These are phyloP conservation scores for Cladobotryum protrusum DNA, from an alignment of 2,329 filamentous ascomycete genomes.

Conservation along the genomic window DNA sequence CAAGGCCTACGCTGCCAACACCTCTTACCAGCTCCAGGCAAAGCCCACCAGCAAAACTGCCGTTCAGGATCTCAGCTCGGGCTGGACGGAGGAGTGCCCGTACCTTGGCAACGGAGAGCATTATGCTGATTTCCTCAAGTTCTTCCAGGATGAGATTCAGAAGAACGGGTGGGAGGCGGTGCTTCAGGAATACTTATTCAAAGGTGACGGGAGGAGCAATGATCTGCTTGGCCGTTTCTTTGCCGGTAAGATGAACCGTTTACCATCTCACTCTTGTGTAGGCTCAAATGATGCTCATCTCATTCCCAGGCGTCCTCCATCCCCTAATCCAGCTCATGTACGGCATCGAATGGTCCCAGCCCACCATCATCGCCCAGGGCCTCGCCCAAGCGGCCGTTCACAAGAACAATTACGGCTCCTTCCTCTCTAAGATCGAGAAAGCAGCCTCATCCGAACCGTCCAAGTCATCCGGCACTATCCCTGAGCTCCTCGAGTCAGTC, in stretches of 20 bases:
- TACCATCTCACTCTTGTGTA: not conserved
- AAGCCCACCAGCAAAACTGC: slow-evolving; percentile 41
- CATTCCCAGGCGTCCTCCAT: slow-evolving; percentile 57
- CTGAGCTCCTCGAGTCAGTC: slow-evolving; percentile 57
- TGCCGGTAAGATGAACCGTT: slow-evolving; percentile 41
- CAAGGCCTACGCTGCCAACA: slow-evolving; percentile 58
- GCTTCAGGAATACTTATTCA: slow-evolving; percentile 63
- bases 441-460: slow-evolving; percentile 26
- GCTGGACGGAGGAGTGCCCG: slow-evolving; percentile 48
- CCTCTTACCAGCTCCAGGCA: slow-evolving; percentile 56
- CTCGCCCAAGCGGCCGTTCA: slow-evolving; percentile 74
- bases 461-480: slow-evolving; percentile 19
- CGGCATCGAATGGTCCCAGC: slow-evolving; percentile 75
- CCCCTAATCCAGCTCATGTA: slow-evolving; percentile 82
- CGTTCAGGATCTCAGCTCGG: slow-evolving; percentile 46
- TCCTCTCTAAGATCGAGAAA: slow-evolving; percentile 50
- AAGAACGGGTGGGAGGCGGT: slow-evolving; percentile 52
- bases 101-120: slow-evolving; percentile 56
- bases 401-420: slow-evolving; percentile 44
- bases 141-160: slow-evolving; percentile 70
- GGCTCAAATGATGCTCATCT: not conserved
- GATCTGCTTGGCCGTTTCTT: slow-evolving; percentile 65
- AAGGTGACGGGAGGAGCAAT: slow-evolving; percentile 56
- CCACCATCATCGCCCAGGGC: slow-evolving; percentile 72
- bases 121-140: slow-evolving; percentile 70